phyloP scores from a whole-genome alignment of 2,329 filamentous ascomycete genomes.

The Microascus cirrosus region DNA sequence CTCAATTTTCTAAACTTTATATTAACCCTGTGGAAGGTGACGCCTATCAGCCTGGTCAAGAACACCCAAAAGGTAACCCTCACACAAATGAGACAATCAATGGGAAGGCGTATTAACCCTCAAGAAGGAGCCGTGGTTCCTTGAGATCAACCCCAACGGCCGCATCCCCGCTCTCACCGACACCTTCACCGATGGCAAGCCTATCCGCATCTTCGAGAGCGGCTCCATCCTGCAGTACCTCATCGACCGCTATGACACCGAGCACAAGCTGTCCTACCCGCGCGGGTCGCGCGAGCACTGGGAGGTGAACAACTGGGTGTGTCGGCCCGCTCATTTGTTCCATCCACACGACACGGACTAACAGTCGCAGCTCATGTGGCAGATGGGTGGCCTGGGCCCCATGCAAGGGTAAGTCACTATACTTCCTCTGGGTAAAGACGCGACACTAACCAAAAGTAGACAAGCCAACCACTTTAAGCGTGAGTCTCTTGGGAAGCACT shows the following conservation, averaged over 20 bases:
- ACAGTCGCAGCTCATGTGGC: conserved; percentile 48
- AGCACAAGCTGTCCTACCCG: conserved; percentile 75
- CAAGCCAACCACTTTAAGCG: conserved; percentile 77
- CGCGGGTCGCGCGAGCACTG: conserved; percentile 61
- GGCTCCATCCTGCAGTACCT: conserved; percentile 80
- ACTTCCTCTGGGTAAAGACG: background rate
- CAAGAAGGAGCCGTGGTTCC: conserved; percentile 60
- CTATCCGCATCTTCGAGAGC: conserved; percentile 70
- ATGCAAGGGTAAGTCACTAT: conserved; percentile 57
- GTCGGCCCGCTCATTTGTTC: conserved; percentile 8
- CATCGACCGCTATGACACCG: conserved; percentile 67
- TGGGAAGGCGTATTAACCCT: background rate
- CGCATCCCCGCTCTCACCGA: conserved; percentile 84
- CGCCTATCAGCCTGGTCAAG: conserved; percentile 59
- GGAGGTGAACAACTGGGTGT: conserved; percentile 68
- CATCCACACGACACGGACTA: conserved; percentile 4
- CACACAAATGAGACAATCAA: background rate
- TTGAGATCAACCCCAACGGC: conserved; percentile 86
- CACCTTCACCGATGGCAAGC: conserved; percentile 59
- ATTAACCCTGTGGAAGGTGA: conserved; percentile 20
- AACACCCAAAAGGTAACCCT: conserved; percentile 58
- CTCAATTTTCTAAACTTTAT: background rate
- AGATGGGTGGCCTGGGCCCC: conserved; percentile 70
- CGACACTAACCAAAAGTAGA: conserved; percentile 13
- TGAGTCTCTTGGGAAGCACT: conserved; percentile 15